A percentile compares a stretch with the other conserved stretches of the same genome.
phyloP scores from a whole-genome alignment of 2,329 filamentous ascomycete genomes.

The Diaporthe nobilis region DNA sequence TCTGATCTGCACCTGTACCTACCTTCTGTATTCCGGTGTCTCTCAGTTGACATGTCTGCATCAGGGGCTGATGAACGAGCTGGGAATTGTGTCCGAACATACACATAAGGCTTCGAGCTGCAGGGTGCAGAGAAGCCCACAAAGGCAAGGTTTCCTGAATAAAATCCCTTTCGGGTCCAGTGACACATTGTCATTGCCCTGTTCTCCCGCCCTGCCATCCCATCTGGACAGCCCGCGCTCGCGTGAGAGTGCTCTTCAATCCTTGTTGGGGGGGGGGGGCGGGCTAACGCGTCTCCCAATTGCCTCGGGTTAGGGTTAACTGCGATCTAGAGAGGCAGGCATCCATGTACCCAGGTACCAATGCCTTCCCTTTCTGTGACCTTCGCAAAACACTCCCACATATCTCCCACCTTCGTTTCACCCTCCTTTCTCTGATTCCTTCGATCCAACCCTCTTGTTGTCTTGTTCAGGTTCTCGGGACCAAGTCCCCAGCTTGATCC shows the following conservation, averaged over 20 bases:
- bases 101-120: neutral
- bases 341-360: neutral
- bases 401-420: neutral
- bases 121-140: neutral
- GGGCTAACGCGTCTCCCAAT: no score
- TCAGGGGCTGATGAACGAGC: neutral
- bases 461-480: neutral
- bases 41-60: neutral
- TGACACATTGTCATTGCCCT: neutral
- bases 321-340: neutral
- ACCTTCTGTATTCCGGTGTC: neutral
- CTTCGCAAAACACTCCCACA: neutral
- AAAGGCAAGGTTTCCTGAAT: no score
- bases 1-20: no score
- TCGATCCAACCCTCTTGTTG: neutral
- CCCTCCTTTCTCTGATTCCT: neutral
- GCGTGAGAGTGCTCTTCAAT: neutral
- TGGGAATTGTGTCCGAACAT: neutral
- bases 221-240: neutral
- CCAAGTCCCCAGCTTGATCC: neutral
- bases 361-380: neutral
- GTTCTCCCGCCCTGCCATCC: neutral
- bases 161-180: no score
- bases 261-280: no score
- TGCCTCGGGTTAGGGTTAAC: neutral